Evolutionary conservation across 768 basidiomycete genomes (phyloP).

Genomic region (Trametes cingulata): DNA sequence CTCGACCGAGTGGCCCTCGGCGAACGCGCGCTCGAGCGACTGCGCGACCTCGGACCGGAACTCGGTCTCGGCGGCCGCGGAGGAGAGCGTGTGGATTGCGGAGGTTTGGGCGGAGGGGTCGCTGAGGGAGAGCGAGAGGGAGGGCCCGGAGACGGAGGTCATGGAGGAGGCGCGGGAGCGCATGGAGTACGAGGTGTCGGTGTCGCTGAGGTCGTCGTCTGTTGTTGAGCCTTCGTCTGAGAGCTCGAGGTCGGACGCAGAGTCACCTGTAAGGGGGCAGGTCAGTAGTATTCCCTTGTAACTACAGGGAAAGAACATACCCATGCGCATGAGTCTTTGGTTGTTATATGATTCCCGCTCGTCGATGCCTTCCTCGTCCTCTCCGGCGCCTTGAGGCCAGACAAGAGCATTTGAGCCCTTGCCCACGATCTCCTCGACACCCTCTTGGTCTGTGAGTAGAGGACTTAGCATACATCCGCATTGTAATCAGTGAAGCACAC

Average conservation of each 20-base stretch:
- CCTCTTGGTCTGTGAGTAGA: constrained; percentile 47
- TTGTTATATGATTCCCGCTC: constrained; percentile 65
- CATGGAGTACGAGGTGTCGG: constrained; percentile 37
- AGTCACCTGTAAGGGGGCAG: constrained; percentile 48
- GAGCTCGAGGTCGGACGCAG: constrained; percentile 58
- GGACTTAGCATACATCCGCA: too few species aligned
- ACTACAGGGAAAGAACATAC: constrained; percentile 37
- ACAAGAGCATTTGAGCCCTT: constrained; percentile 72
- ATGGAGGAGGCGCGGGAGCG: constrained; percentile 50
- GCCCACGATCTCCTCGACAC: constrained; percentile 51
- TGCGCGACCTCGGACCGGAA: constrained; percentile 77
- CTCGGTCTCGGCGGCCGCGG: constrained; percentile 55
- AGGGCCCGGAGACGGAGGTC: constrained; percentile 44
- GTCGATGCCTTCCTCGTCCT: constrained; percentile 65
- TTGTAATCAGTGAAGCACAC: constrained; percentile 32
- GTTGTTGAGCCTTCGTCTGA: constrained; percentile 61
- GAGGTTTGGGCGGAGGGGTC: constrained; percentile 40
- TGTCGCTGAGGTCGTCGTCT: constrained; percentile 44
- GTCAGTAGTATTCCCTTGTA: neutral
- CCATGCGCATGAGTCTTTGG: constrained; percentile 74
- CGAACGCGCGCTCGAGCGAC: constrained; percentile 89
- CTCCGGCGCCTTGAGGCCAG: constrained; percentile 69
- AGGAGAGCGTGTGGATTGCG: constrained; percentile 43
- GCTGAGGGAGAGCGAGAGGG: constrained; percentile 38
- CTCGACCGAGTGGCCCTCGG: constrained; percentile 88